Conservation (phyloP, 192 early-diverging fungal species). For the Mortierella antarctica region DNA sequence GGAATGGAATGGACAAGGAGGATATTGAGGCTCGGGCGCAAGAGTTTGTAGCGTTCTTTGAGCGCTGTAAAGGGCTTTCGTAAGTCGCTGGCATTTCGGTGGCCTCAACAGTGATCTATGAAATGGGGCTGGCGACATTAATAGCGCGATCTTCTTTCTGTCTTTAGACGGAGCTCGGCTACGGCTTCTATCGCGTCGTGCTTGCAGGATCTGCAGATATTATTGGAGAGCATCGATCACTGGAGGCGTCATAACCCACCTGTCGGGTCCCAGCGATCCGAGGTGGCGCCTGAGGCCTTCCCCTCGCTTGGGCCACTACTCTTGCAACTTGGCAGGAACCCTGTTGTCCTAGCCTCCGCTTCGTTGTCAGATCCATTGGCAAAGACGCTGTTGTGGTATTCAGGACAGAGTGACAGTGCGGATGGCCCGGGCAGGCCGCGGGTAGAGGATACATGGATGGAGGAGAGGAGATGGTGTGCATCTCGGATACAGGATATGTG, state of each 20-base stretch:
- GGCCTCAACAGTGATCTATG: neutral
- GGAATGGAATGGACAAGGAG: conserved; percentile 38
- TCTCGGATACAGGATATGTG: conserved; percentile 20
- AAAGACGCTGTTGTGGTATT: conserved; percentile 19
- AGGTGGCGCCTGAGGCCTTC: conserved; percentile 1
- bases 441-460: neutral
- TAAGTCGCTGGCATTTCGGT: neutral
- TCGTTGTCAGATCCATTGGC: neutral
- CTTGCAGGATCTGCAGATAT: conserved; percentile 6
- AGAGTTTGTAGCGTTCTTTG: conserved; percentile 31
- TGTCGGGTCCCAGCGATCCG: neutral
- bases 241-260: neutral
- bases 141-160: neutral
- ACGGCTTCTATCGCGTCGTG: conserved; percentile 9
- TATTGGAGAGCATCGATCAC: conserved; percentile 14
- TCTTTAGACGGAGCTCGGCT: conserved; percentile 17
- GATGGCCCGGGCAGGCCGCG: neutral
- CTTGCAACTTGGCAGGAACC: conserved; percentile 20
- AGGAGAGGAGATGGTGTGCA: conserved; percentile 2
- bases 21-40: conserved; percentile 33
- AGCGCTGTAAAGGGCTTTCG: conserved; percentile 19
- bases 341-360: conserved; percentile 6
- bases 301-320: conserved; percentile 21
- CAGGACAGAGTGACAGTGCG: neutral
- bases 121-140: neutral